A percentile compares a stretch with the other conserved stretches of the same genome.
Conservation (phyloP, 768 basidiomycete species). For the Tephrocybe sp. region DNA sequence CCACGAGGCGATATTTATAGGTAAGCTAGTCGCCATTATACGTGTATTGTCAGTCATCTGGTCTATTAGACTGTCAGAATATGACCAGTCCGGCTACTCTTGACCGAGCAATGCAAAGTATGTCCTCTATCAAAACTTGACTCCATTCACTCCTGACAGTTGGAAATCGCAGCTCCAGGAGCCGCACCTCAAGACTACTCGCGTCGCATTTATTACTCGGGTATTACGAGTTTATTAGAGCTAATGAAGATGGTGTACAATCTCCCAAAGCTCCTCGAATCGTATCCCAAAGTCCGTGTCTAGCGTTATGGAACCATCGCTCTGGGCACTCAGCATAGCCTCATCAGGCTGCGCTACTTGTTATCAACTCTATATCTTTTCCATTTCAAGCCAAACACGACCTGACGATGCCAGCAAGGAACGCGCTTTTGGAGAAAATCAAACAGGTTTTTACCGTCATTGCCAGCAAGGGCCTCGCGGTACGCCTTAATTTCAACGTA, state of each 20-base stretch:
- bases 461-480: constrained; percentile 49
- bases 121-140: no score
- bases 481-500: constrained; percentile 19
- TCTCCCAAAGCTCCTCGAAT: constrained; percentile 43
- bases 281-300: constrained; percentile 42
- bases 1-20: constrained; percentile 61
- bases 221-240: constrained; percentile 47
- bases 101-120: constrained; percentile 26
- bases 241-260: constrained; percentile 59
- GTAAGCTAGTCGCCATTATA: constrained; percentile 35
- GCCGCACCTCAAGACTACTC: constrained; percentile 17
- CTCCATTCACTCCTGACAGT: constrained; percentile 11
- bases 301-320: not conserved
- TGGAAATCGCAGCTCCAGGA: constrained; percentile 12
- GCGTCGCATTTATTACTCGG: constrained; percentile 36
- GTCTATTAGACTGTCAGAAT: constrained; percentile 42
- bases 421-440: constrained; percentile 45
- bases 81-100: constrained; percentile 36
- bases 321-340: not conserved
- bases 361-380: constrained; percentile 66
- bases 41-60: not conserved
- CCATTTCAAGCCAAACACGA: constrained; percentile 54
- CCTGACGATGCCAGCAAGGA: constrained; percentile 36
- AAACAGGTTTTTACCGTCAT: constrained; percentile 51
- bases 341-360: constrained; percentile 53